These are phyloP conservation scores for Neofusicoccum laricinum DNA, from an alignment of 2,329 filamentous ascomycete genomes.

Conservation along the genomic window DNA sequence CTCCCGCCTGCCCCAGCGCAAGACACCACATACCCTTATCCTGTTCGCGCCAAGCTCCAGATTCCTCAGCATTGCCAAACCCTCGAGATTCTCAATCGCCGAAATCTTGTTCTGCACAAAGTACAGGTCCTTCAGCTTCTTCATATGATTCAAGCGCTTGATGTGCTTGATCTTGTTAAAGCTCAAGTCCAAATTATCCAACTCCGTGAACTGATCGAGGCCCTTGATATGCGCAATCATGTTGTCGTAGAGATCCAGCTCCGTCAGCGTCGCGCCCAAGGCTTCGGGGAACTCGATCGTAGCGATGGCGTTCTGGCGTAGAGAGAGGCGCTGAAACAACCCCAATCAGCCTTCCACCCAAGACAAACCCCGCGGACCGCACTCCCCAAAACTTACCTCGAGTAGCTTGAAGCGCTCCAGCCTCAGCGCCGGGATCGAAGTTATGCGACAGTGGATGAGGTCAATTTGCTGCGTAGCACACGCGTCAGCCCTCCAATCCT, in stretches of 20 bases:
- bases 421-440: constrained; percentile 72
- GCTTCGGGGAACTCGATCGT: constrained; percentile 70
- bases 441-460: constrained; percentile 81
- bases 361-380: neutral
- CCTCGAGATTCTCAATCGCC: constrained; percentile 79
- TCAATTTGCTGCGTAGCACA: constrained; percentile 56
- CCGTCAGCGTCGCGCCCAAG: constrained; percentile 66
- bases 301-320: constrained; percentile 88
- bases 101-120: constrained; percentile 94
- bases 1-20: neutral
- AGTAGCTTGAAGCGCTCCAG: constrained; percentile 80
- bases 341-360: neutral
- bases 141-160: constrained; percentile 78
- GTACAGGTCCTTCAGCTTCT: constrained; percentile 76
- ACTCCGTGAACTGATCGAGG: constrained; percentile 71
- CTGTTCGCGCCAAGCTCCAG: constrained; percentile 90
- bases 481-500: constrained; percentile 57
- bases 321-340: constrained; percentile 63
- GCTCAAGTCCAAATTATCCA: constrained; percentile 82
- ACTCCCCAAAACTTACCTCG: constrained; percentile 41
- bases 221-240: constrained; percentile 82
- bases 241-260: constrained; percentile 97
- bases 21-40: constrained; percentile 54
- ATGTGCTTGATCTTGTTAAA: constrained; percentile 99
- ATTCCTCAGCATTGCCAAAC: constrained; percentile 71